These are phyloP conservation scores for Zangia roseola DNA, from an alignment of 768 basidiomycete genomes.

Conservation along the genomic window DNA sequence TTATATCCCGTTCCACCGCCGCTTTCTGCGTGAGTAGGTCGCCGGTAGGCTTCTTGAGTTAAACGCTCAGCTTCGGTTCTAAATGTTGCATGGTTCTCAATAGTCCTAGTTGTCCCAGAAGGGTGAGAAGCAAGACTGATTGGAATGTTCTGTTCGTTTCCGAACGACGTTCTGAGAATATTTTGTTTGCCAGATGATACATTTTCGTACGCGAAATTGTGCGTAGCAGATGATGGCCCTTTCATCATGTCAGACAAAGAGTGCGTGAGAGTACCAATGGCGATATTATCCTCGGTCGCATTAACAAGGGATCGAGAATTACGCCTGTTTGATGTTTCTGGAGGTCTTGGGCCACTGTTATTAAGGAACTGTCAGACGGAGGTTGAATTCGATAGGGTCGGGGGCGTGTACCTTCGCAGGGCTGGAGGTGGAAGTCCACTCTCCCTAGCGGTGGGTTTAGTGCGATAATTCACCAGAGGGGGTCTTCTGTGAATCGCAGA, in stretches of 20 bases:
- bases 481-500: not conserved
- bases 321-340: not conserved
- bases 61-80: not conserved
- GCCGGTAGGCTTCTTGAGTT: constrained; percentile 4
- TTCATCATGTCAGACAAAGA: constrained; percentile 10
- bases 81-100: constrained; percentile 3
- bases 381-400: not conserved
- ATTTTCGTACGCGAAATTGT: constrained; percentile 4
- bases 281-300: not conserved
- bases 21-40: constrained; percentile 7
- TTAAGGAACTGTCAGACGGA: constrained; percentile 5
- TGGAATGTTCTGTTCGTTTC: constrained; percentile 1
- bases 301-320: not conserved
- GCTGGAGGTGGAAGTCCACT: not conserved
- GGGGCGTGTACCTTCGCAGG: constrained; percentile 10
- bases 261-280: constrained; percentile 4
- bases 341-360: not conserved
- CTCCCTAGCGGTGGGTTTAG: constrained; percentile 6
- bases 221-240: not conserved
- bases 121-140: constrained; percentile 4
- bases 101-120: not conserved
- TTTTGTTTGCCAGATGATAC: not conserved
- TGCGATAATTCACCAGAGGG: constrained; percentile 2
- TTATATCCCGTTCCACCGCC: not conserved
- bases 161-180: not conserved